A percentile compares a stretch with the other conserved stretches of the same genome.
phyloP scores from a whole-genome alignment of 768 basidiomycete genomes.

The Phaffia australis region DNA sequence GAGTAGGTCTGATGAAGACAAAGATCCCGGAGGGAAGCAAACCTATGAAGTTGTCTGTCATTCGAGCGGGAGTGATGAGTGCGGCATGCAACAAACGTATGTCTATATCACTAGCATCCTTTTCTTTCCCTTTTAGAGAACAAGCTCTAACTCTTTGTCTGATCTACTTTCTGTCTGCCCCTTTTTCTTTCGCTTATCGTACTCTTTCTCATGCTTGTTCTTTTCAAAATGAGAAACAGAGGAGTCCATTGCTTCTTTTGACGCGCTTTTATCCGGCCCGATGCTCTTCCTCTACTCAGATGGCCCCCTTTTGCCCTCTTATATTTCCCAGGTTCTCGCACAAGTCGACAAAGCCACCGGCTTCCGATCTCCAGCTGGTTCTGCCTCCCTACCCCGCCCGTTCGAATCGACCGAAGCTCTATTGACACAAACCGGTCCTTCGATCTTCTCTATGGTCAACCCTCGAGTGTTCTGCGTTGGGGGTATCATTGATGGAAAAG shows the following conservation, averaged over 20 bases:
- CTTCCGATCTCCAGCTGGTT: constrained; percentile 1
- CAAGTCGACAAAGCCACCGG: constrained; percentile 13
- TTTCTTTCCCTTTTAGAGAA: neutral
- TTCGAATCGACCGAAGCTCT: neutral
- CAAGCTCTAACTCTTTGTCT: neutral
- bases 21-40: constrained; percentile 8
- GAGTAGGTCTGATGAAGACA: neutral
- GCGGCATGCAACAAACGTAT: constrained; percentile 10
- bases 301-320: neutral
- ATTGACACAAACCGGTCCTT: neutral
- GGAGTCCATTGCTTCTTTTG: neutral
- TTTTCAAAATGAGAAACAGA: neutral
- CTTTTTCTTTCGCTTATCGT: too few species aligned
- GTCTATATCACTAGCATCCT: neutral
- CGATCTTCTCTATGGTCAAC: neutral
- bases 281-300: constrained; percentile 17
- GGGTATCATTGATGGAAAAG: constrained; percentile 14
- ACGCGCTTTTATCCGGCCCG: constrained; percentile 4
- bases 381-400: neutral
- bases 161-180: neutral
- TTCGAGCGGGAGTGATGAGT: constrained; percentile 10
- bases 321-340: constrained; percentile 13
- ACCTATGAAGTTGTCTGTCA: constrained; percentile 1
- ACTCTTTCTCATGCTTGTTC: too few species aligned
- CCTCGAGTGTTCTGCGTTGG: constrained; percentile 23